Evolutionary conservation across 176 grass and related monocot species (phyloP).

Genomic region (Alopecurus myosuroides): DNA sequence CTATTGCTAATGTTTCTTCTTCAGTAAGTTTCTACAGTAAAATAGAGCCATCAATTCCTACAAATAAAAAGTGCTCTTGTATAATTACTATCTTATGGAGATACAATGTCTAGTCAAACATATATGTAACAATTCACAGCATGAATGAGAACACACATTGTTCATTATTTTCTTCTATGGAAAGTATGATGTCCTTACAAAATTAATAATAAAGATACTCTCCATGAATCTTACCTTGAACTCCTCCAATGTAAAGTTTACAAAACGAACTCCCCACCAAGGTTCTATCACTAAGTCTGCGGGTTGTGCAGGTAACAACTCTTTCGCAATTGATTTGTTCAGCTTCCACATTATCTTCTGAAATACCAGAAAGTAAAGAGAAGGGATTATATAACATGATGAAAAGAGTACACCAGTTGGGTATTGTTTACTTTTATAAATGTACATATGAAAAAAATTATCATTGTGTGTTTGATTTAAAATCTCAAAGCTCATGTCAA

Average conservation of each 20-base stretch:
- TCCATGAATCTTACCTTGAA: constrained; percentile 75
- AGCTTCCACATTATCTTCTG: constrained; percentile 99
- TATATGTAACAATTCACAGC: not conserved
- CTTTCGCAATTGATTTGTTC: constrained; percentile 97
- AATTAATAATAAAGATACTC: not conserved
- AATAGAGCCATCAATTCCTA: constrained; percentile 20
- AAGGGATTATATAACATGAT: constrained; percentile 10
- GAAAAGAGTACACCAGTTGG: constrained; percentile 1
- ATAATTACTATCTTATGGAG: constrained; percentile 1
- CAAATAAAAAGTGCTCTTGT: constrained; percentile 6
- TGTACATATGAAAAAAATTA: not conserved
- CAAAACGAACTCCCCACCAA: constrained; percentile 96
- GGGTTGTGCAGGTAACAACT: constrained; percentile 71
- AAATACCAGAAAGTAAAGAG: constrained; percentile 15
- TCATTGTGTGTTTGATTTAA: not conserved
- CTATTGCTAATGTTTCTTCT: constrained; percentile 84
- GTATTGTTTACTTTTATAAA: not conserved
- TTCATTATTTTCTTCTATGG: not conserved
- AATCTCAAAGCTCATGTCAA: not conserved
- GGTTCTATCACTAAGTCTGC: constrained; percentile 71
- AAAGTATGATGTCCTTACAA: not conserved
- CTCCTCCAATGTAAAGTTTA: constrained; percentile 96
- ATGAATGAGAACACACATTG: not conserved
- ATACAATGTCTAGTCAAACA: not conserved
- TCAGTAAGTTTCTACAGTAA: constrained; percentile 74